Conservation (phyloP, 139 green algal species). For the Coccomyxa sp. region DNA sequence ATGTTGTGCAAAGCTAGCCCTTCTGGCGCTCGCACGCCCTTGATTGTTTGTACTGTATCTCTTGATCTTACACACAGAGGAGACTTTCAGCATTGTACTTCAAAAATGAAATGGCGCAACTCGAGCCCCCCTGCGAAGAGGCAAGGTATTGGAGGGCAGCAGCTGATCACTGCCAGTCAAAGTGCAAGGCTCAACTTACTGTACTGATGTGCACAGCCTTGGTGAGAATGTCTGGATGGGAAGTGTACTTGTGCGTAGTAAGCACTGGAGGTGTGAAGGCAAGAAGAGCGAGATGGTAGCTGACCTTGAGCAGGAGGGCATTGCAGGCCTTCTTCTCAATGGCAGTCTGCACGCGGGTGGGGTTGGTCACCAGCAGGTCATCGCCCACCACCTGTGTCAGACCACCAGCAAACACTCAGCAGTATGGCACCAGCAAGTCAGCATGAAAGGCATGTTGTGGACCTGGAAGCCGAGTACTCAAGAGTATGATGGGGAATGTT, state of each 20-base stretch:
- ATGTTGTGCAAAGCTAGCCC: not conserved
- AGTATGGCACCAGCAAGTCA: not conserved
- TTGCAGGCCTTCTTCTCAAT: slow-evolving; percentile 95
- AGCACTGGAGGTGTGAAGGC: not conserved
- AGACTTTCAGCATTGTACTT: not conserved
- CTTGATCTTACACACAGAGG: not conserved
- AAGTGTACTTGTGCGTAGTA: not conserved
- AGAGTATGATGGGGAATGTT: too few relatives aligned
- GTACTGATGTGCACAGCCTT: too few relatives aligned
- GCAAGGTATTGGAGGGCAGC: too few relatives aligned
- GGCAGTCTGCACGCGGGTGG: slow-evolving; percentile 77
- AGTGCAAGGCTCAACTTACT: too few relatives aligned
- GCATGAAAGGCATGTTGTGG: too few relatives aligned
- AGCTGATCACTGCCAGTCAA: too few relatives aligned
- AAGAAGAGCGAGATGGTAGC: not conserved
- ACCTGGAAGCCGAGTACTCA: too few relatives aligned
- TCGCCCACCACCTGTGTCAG: slow-evolving; percentile 90
- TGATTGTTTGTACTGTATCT: not conserved
- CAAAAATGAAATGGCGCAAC: too few relatives aligned
- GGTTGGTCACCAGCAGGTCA: slow-evolving; percentile 98
- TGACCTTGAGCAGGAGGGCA: slow-evolving; percentile 94
- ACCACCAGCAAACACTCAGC: not conserved
- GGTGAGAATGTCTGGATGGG: not conserved
- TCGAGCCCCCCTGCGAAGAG: too few relatives aligned
- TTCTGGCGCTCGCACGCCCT: not conserved